Evolutionary conservation across 345 rosid genomes (phyloP).

Genomic region (Boechera divaricarpa): DNA sequence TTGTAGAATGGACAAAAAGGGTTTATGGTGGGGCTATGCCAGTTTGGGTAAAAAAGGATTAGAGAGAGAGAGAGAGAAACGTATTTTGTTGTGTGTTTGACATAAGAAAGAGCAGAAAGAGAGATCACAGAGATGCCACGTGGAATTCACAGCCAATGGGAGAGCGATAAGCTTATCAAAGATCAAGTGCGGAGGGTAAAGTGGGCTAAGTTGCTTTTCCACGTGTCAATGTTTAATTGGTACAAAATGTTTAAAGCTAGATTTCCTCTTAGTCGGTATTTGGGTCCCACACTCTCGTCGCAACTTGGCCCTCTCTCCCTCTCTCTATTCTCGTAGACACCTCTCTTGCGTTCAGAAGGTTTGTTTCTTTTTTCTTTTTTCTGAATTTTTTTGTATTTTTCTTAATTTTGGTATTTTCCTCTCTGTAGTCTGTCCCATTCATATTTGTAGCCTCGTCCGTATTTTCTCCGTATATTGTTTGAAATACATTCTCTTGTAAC

Average conservation of each 20-base stretch:
- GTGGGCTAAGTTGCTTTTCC: conserved; percentile 42
- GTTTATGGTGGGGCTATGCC: conserved; percentile 31
- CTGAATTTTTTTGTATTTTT: not conserved
- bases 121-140: conserved; percentile 25
- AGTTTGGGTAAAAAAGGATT: conserved; percentile 29
- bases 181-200: conserved; percentile 30
- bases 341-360: conserved; percentile 31
- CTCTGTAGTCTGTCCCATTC: not conserved
- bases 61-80: not conserved
- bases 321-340: conserved; percentile 14
- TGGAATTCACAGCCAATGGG: conserved; percentile 24
- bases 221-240: conserved; percentile 20
- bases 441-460: not conserved
- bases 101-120: not conserved
- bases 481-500: not conserved
- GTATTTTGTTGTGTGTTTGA: not conserved
- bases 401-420: not conserved
- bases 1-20: conserved; percentile 9
- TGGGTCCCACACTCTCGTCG: conserved; percentile 34
- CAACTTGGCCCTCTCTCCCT: conserved; percentile 24
- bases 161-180: conserved; percentile 48
- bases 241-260: conserved; percentile 1
- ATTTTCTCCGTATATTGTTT: conserved; percentile 1
- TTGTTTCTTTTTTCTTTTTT: not conserved
- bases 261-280: conserved; percentile 28